phyloP scores from a whole-genome alignment of 768 basidiomycete genomes.

The Macrolepiota dolichaula region DNA sequence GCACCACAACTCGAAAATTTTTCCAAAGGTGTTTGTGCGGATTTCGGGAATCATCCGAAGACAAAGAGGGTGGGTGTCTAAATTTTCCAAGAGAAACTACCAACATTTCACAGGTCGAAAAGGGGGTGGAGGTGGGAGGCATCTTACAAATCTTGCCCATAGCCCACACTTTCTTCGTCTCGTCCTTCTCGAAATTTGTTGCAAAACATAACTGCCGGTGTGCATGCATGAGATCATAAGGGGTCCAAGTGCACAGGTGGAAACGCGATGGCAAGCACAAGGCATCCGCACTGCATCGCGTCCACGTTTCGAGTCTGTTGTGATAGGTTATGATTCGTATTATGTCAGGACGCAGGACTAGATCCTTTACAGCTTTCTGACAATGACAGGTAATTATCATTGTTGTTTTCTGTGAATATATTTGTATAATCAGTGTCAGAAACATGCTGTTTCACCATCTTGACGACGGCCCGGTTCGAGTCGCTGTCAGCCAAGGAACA shows the following conservation, averaged over 20 bases:
- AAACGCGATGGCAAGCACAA: background rate
- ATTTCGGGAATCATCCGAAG: background rate
- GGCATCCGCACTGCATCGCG: background rate
- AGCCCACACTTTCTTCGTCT: background rate
- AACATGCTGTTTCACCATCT: too few species aligned
- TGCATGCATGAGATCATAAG: background rate
- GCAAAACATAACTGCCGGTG: background rate
- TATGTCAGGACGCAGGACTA: background rate
- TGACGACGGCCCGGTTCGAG: too few species aligned
- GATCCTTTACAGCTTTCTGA: background rate
- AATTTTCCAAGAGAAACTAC: background rate
- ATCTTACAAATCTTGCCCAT: background rate
- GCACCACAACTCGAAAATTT: background rate
- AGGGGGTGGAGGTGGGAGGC: background rate
- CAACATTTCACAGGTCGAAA: background rate
- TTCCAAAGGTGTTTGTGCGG: constrained; percentile 4
- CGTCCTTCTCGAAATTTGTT: background rate
- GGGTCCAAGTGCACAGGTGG: background rate
- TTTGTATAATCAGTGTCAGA: too few species aligned
- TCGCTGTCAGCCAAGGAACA: too few species aligned
- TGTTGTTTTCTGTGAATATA: too few species aligned
- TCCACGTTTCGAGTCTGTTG: background rate
- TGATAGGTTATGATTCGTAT: background rate
- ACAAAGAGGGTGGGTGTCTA: background rate
- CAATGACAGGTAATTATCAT: too few species aligned